Base-by-base conservation (phyloP, 257 asterid genomes). In the Solanum chaucha region DNA sequence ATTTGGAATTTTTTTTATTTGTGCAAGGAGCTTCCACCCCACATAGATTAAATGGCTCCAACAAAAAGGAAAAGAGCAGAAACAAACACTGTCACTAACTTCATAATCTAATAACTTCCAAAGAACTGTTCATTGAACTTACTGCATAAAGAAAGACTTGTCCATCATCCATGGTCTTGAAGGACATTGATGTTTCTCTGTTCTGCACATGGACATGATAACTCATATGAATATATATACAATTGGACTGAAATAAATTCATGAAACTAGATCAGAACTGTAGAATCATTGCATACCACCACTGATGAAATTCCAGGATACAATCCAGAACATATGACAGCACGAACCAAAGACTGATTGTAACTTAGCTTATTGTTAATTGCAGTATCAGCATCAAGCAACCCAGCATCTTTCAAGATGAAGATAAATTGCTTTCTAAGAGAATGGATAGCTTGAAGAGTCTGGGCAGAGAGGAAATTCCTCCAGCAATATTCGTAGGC, bases 91-190 rank as follows among this genome's bases (percentile, higher is more conserved):
- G 13, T 30, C 38, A 48, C 13, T 5, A 80, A 28, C 85, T 80
- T 44, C 40, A 82, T 75, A 86, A 61, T 58, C 72, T 48, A 58
- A 46, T 46, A 24, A 78, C 84, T 41, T 41, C 38, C 7, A 44
- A 41, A 78, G 14, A 28, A 82, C 36, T 85, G 86, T 85, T 78
- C 68, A 40, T 46, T 82, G 86, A 87, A 89, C 99, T 88, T 94
- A 97, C 99, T 93, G 98, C 97, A 89, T 95, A 97, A 22, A 97
- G 98, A 84, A 93, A 89, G 89, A 97, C 99, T 86, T 93, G 98
- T 58, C 99, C 99, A 87, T 97, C 99, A 89, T 95, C 99, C 97
- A 97, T 95, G 88, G 99, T 97, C 91, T 97, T 97, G 94, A 97
- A 97, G 85, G 99, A 97, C 99, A 97, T 93, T 81, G 99, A 92